Base-by-base conservation (phyloP, 495 filamentous ascomycete species). In the Neurospora sp. region DNA sequence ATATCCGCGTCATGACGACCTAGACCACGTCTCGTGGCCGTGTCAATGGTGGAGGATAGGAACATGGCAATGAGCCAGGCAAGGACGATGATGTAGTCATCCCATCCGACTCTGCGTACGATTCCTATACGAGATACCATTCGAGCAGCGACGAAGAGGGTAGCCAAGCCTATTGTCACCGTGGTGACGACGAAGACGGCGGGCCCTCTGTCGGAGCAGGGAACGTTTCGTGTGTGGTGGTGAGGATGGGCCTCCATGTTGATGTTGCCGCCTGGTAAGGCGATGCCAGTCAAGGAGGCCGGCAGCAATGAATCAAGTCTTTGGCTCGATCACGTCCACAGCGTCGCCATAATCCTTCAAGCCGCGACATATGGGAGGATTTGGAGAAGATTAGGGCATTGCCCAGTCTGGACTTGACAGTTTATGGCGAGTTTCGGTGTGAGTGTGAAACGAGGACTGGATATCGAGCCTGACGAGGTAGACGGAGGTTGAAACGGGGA, bases 21-120 rank as follows among this genome's bases (percentile, higher is more conserved):
- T 38, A 97, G 86, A 31, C 94, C 94, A 72, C 88, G 86, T 3
- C 81, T 80, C 3, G 89, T 90, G 16, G 91, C 92, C 71, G 90
- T 90, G 79, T 91, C 92, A 68, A 97, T 91, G 61, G 91, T 84
- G 73, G 94, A 88, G 11, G 90, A 91, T 72, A 97, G 88, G 35
- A 88, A 92, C 72, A 94, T 89, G 48, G 94, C 89, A 35, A 97
- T 81, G 37, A 93, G 86, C 94, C 93, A 97, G 74, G 94, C 93
- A 72, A 93, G 53, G 31, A 94, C 78, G 74, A 98, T 97, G 76
- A 92, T 86, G 82, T 92, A 93, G 82, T 98, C 95, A 79, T 97
- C 93, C 79, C 85, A 84, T 39, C 85, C 86, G 16, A 94, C 80
- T 71, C 83, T 88, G 74, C 87, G 88, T 68, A 96, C 89, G 42